Evolutionary conservation across 2,329 filamentous ascomycete species (phyloP), one percentile per base, ranked within the genome.

Genomic region (Verticillium nubilum): DNA sequence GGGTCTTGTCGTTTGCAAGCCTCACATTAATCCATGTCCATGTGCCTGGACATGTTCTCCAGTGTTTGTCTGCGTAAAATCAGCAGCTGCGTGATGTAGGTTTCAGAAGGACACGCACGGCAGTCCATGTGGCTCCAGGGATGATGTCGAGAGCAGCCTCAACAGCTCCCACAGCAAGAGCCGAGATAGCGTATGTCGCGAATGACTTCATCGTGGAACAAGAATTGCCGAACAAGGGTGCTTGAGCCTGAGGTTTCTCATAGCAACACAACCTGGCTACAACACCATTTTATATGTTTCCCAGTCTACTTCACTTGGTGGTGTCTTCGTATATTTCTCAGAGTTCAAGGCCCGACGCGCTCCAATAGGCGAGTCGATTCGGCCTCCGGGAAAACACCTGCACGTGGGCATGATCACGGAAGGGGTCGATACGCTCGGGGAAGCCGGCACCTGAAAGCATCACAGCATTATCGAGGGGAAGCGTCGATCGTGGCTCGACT

Each of bases 21-120:
- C 52, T 54, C 5, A 33, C 52, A 54, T 54, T 12, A 89, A 76
- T 47, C 86, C 86, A 1, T 81, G 84, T 1, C 86, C 87, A 66
- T 89, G 87, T 0, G 87, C 87, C 74, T 89, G 86, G 3, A 90
- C 75, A 63, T 87, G 84, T 31, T 81, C 77, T 6, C 79, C 80
- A 0, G 69, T 72, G 55, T 80, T 76, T 5, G 74, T 74, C 69
- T 78, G 29, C 10, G 59, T 52, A 1, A 68, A 2, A 0, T 5
- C 3, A 62, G 12, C 37, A 37, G 4, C 29, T 17, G 57, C 25
- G 12, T 17, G 26, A 25, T 17, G 10, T 1, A 4, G 7, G 9
- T 10, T 29, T 12, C n/a, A 5, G 19, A 33, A 19, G 13, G 2
- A 23, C 4, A 63, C 73, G 58, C 62, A 77, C 75, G 10, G 75